Evolutionary conservation across 2,329 filamentous ascomycete species (phyloP).

Genomic region (Trichoderma atroviride): DNA sequence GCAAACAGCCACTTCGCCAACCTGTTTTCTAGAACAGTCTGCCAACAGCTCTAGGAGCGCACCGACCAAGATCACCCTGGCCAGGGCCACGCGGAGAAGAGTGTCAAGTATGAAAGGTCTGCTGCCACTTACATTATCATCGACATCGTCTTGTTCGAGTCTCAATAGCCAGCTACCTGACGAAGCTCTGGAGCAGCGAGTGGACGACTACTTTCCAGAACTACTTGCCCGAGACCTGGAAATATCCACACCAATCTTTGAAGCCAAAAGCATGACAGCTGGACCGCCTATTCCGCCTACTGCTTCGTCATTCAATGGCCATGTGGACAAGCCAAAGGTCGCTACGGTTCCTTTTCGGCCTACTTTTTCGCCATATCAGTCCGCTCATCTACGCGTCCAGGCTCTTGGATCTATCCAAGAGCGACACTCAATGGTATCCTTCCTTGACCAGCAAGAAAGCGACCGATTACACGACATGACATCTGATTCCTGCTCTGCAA

Average conservation of each 20-base stretch:
- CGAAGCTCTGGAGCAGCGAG: conserved; percentile 36
- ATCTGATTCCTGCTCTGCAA: conserved; percentile 42
- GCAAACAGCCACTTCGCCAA: conserved; percentile 15
- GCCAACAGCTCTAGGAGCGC: conserved; percentile 18
- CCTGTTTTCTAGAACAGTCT: conserved; percentile 21
- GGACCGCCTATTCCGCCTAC: conserved; percentile 46
- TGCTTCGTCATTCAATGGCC: not conserved
- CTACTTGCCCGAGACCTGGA: conserved; percentile 58
- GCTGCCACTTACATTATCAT: conserved; percentile 43
- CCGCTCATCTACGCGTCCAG: conserved; percentile 37
- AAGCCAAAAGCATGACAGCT: conserved; percentile 55
- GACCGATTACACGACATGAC: conserved; percentile 31
- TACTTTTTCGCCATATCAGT: conserved; percentile 36
- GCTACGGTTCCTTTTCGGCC: conserved; percentile 15
- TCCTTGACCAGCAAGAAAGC: conserved; percentile 35
- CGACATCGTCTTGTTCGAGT: conserved; percentile 31
- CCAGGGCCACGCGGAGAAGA: conserved; percentile 37
- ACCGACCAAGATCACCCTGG: conserved; percentile 30
- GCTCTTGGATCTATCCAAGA: conserved; percentile 43
- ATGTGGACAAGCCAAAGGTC: not conserved
- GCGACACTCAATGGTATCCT: conserved; percentile 41
- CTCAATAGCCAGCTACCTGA: conserved; percentile 31
- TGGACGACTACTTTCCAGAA: conserved; percentile 56
- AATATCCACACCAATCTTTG: conserved; percentile 51
- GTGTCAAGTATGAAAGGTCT: conserved; percentile 46